Percentiles rank a stretch among this genome's conserved stretches.
Evolutionary conservation across 2,329 filamentous ascomycete genomes (phyloP).

Genomic region (Trichophaea hybrida): DNA sequence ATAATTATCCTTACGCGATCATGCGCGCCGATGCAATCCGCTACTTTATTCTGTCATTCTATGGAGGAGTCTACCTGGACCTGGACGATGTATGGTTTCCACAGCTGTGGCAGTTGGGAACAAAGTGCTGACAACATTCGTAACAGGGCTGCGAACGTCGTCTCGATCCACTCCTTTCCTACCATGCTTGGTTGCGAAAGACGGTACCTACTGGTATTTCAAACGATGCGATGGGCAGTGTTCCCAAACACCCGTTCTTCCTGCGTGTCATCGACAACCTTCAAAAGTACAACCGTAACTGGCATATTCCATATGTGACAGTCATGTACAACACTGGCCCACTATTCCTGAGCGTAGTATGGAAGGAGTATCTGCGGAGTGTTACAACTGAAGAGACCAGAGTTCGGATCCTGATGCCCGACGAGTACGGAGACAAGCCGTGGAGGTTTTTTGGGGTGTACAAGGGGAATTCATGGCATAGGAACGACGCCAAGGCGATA

Average conservation of each 20-base stretch:
- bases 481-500: slow-evolving; percentile 35
- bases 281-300: slow-evolving; percentile 52
- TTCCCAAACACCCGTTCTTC: slow-evolving; percentile 62
- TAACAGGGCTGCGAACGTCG: slow-evolving; percentile 50
- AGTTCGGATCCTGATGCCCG: slow-evolving; percentile 53
- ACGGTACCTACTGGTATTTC: slow-evolving; percentile 65
- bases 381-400: slow-evolving; percentile 37
- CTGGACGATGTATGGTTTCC: slow-evolving; percentile 48
- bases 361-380: slow-evolving; percentile 54
- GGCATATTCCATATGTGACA: slow-evolving; percentile 57
- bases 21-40: slow-evolving; percentile 65
- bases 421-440: slow-evolving; percentile 49
- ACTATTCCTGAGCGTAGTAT: slow-evolving; percentile 59
- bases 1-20: slow-evolving; percentile 59
- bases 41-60: slow-evolving; percentile 65
- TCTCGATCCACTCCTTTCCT: slow-evolving; percentile 52
- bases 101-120: background rate
- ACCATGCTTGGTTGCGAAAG: slow-evolving; percentile 55
- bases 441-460: slow-evolving; percentile 59
- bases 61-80: slow-evolving; percentile 69
- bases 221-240: slow-evolving; percentile 65
- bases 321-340: slow-evolving; percentile 70
- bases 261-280: slow-evolving; percentile 52
- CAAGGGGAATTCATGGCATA: slow-evolving; percentile 37
- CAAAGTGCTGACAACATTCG: background rate